These are phyloP conservation scores for Vitrella brassicaformis DNA, from an alignment of 73 alveolate genomes.

Conservation along the genomic window DNA sequence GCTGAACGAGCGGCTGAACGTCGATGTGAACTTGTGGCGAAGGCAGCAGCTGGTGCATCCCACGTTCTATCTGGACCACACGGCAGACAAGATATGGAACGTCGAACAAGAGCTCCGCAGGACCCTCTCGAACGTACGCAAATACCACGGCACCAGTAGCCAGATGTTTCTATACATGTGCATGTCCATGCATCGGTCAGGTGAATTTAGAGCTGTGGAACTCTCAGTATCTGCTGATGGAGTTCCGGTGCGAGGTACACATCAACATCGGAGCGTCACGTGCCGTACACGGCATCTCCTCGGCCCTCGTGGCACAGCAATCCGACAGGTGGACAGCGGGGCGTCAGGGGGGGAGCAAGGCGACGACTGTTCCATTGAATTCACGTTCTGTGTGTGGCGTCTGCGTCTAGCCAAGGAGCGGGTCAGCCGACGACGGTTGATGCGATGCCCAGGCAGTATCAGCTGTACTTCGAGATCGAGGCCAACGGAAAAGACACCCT, in stretches of 20 bases:
- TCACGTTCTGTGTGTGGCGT: no score
- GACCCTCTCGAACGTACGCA: not conserved
- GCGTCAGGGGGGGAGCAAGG: no score
- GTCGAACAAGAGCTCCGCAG: conserved; percentile 4
- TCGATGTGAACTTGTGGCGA: conserved; percentile 25
- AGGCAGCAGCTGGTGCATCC: conserved; percentile 17
- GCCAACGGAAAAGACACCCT: conserved; percentile 9
- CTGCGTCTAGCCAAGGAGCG: no score
- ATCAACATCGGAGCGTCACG: conserved; percentile 10
- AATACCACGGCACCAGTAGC: no score
- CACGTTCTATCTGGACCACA: conserved; percentile 4
- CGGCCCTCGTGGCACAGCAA: no score
- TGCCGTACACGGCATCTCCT: no score
- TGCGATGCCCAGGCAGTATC: conserved; percentile 8
- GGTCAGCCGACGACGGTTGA: no score
- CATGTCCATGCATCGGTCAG: no score
- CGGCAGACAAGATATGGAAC: conserved; percentile 11
- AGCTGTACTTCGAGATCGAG: conserved; percentile 16
- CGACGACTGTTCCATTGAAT: no score
- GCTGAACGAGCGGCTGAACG: conserved; percentile 5
- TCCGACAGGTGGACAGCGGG: no score
- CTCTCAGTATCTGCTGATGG: conserved; percentile 4
- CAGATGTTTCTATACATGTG: no score
- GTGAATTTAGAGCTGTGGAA: not conserved
- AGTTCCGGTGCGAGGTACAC: conserved; percentile 13